Base-by-base conservation (phyloP, 257 asterid species). In the Craterostigma plantagineum region DNA sequence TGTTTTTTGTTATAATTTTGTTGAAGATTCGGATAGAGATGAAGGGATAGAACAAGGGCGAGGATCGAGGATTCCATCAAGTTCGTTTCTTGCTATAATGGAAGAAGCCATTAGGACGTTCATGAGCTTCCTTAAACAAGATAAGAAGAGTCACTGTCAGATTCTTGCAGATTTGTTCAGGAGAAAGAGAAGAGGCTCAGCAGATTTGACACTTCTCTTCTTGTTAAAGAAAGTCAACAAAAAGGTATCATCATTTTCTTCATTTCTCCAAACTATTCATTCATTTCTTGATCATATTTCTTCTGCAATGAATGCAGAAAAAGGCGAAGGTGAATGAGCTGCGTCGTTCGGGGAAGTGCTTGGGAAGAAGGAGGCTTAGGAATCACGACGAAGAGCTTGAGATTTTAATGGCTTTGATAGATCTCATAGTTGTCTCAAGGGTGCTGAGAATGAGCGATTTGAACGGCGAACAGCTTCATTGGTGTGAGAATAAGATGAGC, bases 401-500 rank as follows among this genome's bases (percentile, higher is more conserved):
- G 62, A 69, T 77, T 7, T 14, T 71, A 57, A 72, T 81, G 92
- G 92, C 91, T 0, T 41, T 52, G 33, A 70, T 71, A 35, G 96
- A 85, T 68, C 68, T 85, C 0, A 85, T 77, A 62, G 75, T 85
- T 47, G 96, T 72, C 4, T 72, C 92, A 0, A 72, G 96, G 15
- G 96, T 85, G 33, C 38, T 85, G 62, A 75, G 94, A 46, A 81
- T 85, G 94, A 57, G 56, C 0, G 81, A 73, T 11, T 18, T 81
- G 62, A 78, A 71, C 51, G 83, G 75, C 8, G 92, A 77, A 11
- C 92, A 66, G 33, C 37, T 85, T 69, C 91, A 71, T 38, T 85
- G 96, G 96, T 81, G 96, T 43, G 96, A 81, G 54, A 70, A 62
- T 64, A 85, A 85, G 70, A 81, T 85, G 92, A 65, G 75, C 70